Base-by-base conservation (phyloP, 2,329 filamentous ascomycete species). In the Sclerotinia spermophila region DNA sequence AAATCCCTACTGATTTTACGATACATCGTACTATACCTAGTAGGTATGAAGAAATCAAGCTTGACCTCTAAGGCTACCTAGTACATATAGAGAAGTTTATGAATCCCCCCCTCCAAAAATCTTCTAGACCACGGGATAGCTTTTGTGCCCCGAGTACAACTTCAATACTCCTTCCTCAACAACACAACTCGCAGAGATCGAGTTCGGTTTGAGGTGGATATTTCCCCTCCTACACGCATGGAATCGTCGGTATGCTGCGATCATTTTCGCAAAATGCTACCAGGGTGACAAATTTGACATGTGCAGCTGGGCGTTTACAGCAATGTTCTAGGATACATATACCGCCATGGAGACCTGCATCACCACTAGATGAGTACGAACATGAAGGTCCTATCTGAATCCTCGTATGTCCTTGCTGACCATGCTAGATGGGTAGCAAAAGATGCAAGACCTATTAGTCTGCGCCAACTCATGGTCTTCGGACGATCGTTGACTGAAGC, bases 381-480 rank as follows among this genome's bases (percentile, higher is more conserved):
- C 38, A 45, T 40, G 44, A 82, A 75, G 86, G 58, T 68, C 40
- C n/a, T 19, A 11, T 59, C 15, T 3, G 11, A n/a, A 10, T 21
- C 42, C 13, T 51, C 62, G 8, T 19, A 56, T 27, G 33, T 60
- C 55, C 53, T 69, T 69, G 71, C 73, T 76, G 24, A 74, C 68
- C 45, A 51, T 51, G 24, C 33, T 76, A 97, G 94, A 85, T 98
- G 94, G 94, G 95, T 97, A 67, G 90, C 92, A 74, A 92, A 91
- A 78, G 93, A 97, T 80, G 94, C 94, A 64, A 88, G 94, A 67
- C 96, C 96, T n/a, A 97, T 99, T 79, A 97, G 93, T 82, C 84
- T 99, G 77, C 92, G 96, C 71, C 96, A 98, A 82, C 87, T 99
- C 77, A 98, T 97, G 83, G 96, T 98, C 78, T 99, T 98, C 81